Conservation (phyloP, 768 basidiomycete genomes). For the Ramaria sp. region DNA sequence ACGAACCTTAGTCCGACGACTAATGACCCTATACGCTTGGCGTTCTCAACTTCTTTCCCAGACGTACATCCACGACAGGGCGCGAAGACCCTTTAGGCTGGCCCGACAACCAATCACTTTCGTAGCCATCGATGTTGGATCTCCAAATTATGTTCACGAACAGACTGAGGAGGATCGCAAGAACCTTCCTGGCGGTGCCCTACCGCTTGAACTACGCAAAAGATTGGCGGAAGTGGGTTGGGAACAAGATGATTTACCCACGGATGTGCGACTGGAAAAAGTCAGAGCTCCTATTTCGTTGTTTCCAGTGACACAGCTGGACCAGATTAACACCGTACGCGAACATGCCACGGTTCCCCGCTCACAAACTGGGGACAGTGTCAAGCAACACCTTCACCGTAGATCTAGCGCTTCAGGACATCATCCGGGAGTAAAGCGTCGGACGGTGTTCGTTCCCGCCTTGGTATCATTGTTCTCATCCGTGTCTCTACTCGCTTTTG, state of each 20-base stretch:
- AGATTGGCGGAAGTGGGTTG: constrained; percentile 68
- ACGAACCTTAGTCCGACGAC: constrained; percentile 40
- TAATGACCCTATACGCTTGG: constrained; percentile 51
- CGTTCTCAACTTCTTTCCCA: constrained; percentile 60
- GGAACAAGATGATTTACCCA: constrained; percentile 45
- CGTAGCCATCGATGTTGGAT: constrained; percentile 66
- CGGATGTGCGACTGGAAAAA: constrained; percentile 47
- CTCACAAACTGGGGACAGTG: background rate
- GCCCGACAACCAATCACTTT: constrained; percentile 65
- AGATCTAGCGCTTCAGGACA: constrained; percentile 36
- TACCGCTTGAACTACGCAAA: constrained; percentile 55
- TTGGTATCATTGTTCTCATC: constrained; percentile 43
- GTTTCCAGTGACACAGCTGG: constrained; percentile 45
- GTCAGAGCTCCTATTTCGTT: constrained; percentile 56
- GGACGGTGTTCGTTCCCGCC: constrained; percentile 56
- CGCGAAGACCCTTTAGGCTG: constrained; percentile 53
- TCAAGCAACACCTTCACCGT: constrained; percentile 32
- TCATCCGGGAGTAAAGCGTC: constrained; percentile 34
- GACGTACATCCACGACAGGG: constrained; percentile 46
- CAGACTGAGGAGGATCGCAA: constrained; percentile 40
- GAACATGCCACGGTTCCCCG: constrained; percentile 9
- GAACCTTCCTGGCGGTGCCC: constrained; percentile 29
- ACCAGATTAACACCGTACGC: constrained; percentile 30
- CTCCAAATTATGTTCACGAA: constrained; percentile 41
- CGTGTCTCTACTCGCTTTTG: constrained; percentile 41